Conservation (phyloP, 2,329 filamentous ascomycete species). For the Colletotrichum eremochloae region DNA sequence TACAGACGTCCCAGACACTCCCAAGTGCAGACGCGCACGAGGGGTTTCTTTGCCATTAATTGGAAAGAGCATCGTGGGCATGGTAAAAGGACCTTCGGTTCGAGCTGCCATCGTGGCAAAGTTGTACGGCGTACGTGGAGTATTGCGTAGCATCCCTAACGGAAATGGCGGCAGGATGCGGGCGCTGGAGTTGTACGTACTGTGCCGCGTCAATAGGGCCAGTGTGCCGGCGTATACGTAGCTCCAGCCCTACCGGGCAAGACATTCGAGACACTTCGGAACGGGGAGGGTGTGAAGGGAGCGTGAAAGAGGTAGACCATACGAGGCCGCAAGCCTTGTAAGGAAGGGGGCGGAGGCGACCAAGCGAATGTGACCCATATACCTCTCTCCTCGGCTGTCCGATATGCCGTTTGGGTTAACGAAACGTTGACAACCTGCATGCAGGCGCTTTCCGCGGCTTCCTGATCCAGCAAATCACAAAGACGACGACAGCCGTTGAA, state of each 20-base stretch:
- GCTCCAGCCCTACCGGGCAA: constrained; percentile 35
- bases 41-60: background rate
- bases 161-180: constrained; percentile 1
- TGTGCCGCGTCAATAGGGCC: constrained; percentile 2
- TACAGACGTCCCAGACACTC: background rate
- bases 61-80: background rate
- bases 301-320: background rate
- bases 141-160: background rate
- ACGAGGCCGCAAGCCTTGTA: background rate
- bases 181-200: background rate
- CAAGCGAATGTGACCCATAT: constrained; percentile 3
- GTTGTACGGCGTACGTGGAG: background rate
- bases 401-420: background rate
- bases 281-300: background rate
- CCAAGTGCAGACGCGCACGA: background rate
- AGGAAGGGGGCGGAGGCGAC: background rate
- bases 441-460: constrained; percentile 7
- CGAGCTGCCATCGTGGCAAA: background rate
- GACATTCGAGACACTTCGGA: background rate
- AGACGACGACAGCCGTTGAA: background rate
- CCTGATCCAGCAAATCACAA: background rate
- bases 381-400: constrained; percentile 7
- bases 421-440: background rate
- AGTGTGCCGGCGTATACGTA: constrained; percentile 12
- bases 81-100: too few relatives aligned